A percentile compares a stretch with the other conserved stretches of the same genome.
These are phyloP conservation scores for Alternaria rosae DNA, from an alignment of 2,329 filamentous ascomycete species.

Conservation along the genomic window DNA sequence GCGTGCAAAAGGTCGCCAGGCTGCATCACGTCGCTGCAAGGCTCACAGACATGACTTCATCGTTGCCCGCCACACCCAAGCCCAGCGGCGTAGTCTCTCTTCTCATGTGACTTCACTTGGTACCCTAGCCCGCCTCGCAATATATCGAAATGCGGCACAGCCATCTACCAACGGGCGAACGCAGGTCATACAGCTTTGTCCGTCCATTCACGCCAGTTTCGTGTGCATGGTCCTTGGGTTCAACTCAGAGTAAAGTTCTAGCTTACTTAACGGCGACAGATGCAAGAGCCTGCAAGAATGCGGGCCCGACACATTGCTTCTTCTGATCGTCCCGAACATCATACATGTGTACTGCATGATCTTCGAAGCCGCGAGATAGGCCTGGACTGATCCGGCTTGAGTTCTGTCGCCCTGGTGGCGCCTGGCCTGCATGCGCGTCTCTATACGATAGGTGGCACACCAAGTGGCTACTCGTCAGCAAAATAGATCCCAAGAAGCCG, in stretches of 20 bases:
- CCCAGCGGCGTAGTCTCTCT: background rate
- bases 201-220: background rate
- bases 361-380: slow-evolving; percentile 5
- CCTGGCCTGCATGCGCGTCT: background rate
- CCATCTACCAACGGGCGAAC: slow-evolving; percentile 8
- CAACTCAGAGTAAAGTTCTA: background rate
- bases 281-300: slow-evolving; percentile 2
- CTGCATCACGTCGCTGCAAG: background rate
- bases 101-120: slow-evolving; percentile 1
- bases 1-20: background rate
- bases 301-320: slow-evolving; percentile 10
- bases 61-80: background rate
- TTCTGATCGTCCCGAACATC: slow-evolving; percentile 5
- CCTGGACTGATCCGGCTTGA: background rate
- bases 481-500: background rate
- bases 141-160: slow-evolving; percentile 8
- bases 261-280: slow-evolving; percentile 3
- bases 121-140: slow-evolving; percentile 9
- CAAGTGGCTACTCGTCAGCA: background rate
- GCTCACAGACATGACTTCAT: background rate
- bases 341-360: background rate
- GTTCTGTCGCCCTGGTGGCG: slow-evolving; percentile 6
- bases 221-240: slow-evolving; percentile 3
- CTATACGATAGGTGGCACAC: slow-evolving; percentile 1
- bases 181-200: background rate